Conservation (phyloP, 163 green algal genomes). For the Prototheca cutis region DNA sequence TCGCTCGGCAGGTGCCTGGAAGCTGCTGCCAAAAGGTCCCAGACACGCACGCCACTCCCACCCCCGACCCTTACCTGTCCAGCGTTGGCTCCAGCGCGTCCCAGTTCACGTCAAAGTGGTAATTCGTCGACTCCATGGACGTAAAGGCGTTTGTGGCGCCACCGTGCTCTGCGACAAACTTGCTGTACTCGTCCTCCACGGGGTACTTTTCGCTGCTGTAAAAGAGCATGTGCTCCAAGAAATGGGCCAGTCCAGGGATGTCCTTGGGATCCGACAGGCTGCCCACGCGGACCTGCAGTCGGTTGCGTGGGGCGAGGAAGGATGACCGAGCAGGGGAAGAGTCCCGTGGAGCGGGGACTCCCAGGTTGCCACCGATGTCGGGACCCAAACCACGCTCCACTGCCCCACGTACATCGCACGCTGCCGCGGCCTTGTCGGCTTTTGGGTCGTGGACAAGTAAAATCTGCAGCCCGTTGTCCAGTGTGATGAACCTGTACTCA, state of each 20-base stretch:
- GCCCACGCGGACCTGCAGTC: conserved; percentile 67
- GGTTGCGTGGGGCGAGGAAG: too few relatives aligned
- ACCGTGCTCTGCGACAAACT: conserved; percentile 47
- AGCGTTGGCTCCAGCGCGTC: conserved; percentile 61
- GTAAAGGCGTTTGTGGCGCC: conserved; percentile 88
- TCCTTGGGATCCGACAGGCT: conserved; percentile 58
- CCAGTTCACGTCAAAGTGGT: conserved; percentile 84
- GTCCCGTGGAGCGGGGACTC: too few relatives aligned
- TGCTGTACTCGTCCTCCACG: conserved; percentile 85
- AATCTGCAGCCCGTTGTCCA: conserved; percentile 53
- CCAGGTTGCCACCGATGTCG: too few relatives aligned
- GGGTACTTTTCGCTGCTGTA: conserved; percentile 82
- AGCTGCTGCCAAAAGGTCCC: background rate
- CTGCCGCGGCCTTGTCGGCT: conserved; percentile 67
- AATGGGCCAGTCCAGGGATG: conserved; percentile 70
- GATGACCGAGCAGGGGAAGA: too few relatives aligned
- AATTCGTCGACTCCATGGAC: conserved; percentile 75
- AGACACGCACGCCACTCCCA: background rate
- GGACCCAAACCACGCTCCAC: too few relatives aligned
- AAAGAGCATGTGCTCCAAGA: conserved; percentile 99
- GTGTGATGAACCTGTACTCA: conserved; percentile 33
- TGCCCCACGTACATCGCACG: conserved; percentile 52
- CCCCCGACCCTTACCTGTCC: conserved; percentile 37
- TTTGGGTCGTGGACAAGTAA: conserved; percentile 56
- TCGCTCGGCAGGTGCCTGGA: too few relatives aligned